Base-by-base conservation (phyloP, 768 basidiomycete species). In the Termitomyces sp. region DNA sequence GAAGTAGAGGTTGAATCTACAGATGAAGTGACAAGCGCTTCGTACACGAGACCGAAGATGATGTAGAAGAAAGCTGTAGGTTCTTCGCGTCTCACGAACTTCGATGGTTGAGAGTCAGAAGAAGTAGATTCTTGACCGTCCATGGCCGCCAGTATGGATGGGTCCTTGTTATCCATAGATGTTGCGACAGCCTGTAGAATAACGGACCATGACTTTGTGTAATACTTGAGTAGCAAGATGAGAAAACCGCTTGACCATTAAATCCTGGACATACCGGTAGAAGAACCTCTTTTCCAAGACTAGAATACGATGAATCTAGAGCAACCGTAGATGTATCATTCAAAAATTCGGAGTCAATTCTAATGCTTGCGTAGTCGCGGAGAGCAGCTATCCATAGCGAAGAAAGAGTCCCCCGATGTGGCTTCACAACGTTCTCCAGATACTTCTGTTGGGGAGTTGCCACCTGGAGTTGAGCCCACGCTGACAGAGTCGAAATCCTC, bases 391-490 rank as follows among this genome's bases (percentile, higher is more conserved):
- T 80, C 96, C 96, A 99, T 55, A 96, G 79, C 0, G 87, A 80
- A 5, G 88, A 87, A 20, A 99, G 78, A 0, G 85, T 79, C 2
- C 79, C 71, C 48, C 87, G 78, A 66, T 98, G 85, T 0, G 95
- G 94, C 59, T 86, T 83, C 46, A 98, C 80, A 1, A 99, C 90
- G 36, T 88, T 81, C 22, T 79, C 73, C 10, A 99, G 79, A 68
- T 97, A 98, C 1, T 70, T 63, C 65, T 94, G 92, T 33, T 83
- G 77, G 0, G 77, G 69, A 54, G 88, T 87, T 2, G 95, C 86
- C 3, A 93, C 81, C 66, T 93, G 84, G 16, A 99, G 77, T 67
- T 96, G 88, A 7, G 95, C 95, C 96, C 96, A 99, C 1, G 95
- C 96, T 1, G 94, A 90, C 38, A 98, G 74, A 1, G 92, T 90